Percentiles rank a stretch among this genome's conserved stretches.
These are phyloP conservation scores for Aspergillus panamensis DNA, from an alignment of 495 filamentous ascomycete genomes.

Conservation along the genomic window DNA sequence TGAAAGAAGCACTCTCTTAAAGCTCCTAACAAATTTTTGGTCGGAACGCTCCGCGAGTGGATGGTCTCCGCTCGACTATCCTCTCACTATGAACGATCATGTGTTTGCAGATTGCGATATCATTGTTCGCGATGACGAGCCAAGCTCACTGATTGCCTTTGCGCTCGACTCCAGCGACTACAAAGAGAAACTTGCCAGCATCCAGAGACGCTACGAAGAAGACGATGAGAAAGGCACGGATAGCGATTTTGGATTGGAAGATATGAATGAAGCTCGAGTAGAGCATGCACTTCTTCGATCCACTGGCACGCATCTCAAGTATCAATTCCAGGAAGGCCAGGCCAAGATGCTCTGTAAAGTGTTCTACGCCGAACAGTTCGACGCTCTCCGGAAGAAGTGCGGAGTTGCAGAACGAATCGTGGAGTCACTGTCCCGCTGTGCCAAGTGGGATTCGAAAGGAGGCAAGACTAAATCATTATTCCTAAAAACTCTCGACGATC, in stretches of 20 bases:
- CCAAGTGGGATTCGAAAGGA: constrained; percentile 98
- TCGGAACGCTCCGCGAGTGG: constrained; percentile 94
- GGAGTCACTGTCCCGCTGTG: constrained; percentile 88
- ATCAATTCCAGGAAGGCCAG: constrained; percentile 85
- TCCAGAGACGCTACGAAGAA: constrained; percentile 57
- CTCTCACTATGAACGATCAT: constrained; percentile 81
- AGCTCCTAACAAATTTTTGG: constrained; percentile 96
- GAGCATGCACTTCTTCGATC: constrained; percentile 74
- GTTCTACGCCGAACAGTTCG: constrained; percentile 96
- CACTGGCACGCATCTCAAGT: constrained; percentile 89
- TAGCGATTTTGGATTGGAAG: constrained; percentile 27
- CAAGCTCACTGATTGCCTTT: constrained; percentile 92
- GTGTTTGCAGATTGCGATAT: constrained; percentile 98
- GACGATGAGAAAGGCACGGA: constrained; percentile 27
- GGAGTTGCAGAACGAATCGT: constrained; percentile 91
- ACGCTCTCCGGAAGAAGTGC: constrained; percentile 87
- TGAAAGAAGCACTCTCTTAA: constrained; percentile 86
- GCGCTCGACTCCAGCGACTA: constrained; percentile 85
- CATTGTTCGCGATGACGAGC: constrained; percentile 95
- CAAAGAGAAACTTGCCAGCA: constrained; percentile 66
- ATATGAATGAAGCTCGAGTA: constrained; percentile 53
- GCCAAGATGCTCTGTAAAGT: constrained; percentile 97
- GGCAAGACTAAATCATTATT: constrained; percentile 99
- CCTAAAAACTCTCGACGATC: constrained; percentile 91
- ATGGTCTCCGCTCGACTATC: constrained; percentile 93